Conservation (phyloP, 208 protist species). For the Acanthamoeba comandoni region DNA sequence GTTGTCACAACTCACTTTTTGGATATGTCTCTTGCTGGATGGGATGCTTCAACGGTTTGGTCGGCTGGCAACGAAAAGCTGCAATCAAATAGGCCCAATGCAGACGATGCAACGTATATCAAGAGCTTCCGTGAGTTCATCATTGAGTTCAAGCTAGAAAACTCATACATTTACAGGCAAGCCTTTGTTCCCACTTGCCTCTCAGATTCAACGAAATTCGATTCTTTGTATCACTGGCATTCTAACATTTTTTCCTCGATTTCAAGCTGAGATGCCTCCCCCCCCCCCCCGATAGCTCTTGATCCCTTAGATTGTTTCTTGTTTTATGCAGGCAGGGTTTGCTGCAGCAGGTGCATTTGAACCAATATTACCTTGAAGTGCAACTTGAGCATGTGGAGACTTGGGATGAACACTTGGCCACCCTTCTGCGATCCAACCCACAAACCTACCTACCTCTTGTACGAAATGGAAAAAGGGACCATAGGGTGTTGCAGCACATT, state of each 20-base stretch:
- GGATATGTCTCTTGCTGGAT: no score
- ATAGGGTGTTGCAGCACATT: no score
- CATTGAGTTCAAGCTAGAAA: constrained; percentile 14
- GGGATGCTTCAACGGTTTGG: no score
- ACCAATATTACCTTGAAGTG: constrained; percentile 56
- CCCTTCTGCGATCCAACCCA: constrained; percentile 18
- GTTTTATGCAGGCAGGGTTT: not conserved
- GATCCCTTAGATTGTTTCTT: no score
- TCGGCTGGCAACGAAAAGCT: no score
- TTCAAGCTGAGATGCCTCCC: no score
- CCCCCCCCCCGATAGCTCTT: no score
- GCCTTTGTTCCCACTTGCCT: not conserved
- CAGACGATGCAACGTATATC: constrained; percentile 24
- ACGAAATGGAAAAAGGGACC: not conserved
- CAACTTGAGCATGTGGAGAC: constrained; percentile 42
- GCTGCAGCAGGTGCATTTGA: constrained; percentile 28
- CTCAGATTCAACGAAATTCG: not conserved
- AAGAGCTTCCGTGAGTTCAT: constrained; percentile 60
- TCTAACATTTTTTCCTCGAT: not conserved
- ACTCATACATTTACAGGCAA: constrained; percentile 61
- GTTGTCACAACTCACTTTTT: no score
- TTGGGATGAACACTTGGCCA: constrained; percentile 17
- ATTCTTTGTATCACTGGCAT: not conserved
- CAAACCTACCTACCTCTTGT: constrained; percentile 45
- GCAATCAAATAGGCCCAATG: no score